Conservation (phyloP, 495 filamentous ascomycete species). For the Rhizodiscina lignyota region DNA sequence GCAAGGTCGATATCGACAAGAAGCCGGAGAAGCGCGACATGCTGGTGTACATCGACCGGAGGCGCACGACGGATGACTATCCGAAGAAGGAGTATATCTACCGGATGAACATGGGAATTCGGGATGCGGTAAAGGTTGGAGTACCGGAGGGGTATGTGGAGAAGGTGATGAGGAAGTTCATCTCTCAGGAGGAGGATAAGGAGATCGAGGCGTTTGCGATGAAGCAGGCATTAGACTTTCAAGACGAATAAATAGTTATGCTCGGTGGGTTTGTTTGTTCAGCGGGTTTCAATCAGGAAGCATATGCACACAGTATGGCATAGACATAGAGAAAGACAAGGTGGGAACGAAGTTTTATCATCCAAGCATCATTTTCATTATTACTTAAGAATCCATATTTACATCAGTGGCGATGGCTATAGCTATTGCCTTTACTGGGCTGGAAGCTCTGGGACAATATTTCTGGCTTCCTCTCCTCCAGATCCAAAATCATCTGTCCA, state of each 20-base stretch:
- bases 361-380: too few relatives aligned
- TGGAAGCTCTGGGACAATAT: slow-evolving; percentile 27
- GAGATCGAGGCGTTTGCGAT: slow-evolving; percentile 5
- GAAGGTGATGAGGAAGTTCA: slow-evolving; percentile 38
- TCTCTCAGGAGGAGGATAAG: slow-evolving; percentile 23
- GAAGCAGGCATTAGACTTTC: slow-evolving; percentile 18
- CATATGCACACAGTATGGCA: too few relatives aligned
- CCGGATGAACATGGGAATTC: slow-evolving; percentile 50
- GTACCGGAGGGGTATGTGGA: slow-evolving; percentile 40
- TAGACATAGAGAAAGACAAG: too few relatives aligned
- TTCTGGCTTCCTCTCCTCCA: slow-evolving; percentile 31
- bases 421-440: too few relatives aligned
- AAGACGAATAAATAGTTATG: slow-evolving; percentile 15
- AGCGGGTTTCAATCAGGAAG: too few relatives aligned
- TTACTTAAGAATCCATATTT: too few relatives aligned
- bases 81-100: slow-evolving; percentile 47
- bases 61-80: slow-evolving; percentile 19
- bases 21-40: slow-evolving; percentile 12
- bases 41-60: slow-evolving; percentile 43
- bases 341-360: too few relatives aligned
- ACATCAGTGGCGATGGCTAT: too few relatives aligned
- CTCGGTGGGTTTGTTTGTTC: too few relatives aligned
- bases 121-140: slow-evolving; percentile 39
- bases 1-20: background rate
- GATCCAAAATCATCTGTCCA: slow-evolving; percentile 45